Base-by-base conservation (phyloP, 1,139 yeast species). In the Blastobotrys niveus region DNA sequence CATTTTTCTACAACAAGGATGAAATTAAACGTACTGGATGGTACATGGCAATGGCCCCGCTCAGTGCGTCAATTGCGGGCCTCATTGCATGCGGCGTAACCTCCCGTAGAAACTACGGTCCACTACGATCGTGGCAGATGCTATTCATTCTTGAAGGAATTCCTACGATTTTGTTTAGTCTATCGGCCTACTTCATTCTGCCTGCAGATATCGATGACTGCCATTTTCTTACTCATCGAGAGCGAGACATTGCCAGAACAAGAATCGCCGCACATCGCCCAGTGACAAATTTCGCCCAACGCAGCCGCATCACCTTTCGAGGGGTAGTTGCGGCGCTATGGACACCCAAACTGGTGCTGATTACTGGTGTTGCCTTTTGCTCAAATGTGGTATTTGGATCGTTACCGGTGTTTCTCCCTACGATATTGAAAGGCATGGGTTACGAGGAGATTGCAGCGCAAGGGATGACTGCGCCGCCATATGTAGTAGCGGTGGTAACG, bases 401-500 rank as follows among this genome's bases (percentile, higher is more conserved):
- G 19, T 46, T 58, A 24, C 61, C 61, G 2, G 58, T 58, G 29
- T 58, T 55, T 37, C 25, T 57, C 42, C 60, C 61, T 2, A 47
- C 56, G 22, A 57, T 58, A 38, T 38, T 58, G 17, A 47, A 57
- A 20, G 58, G 57, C 5, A 51, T 59, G 53, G 63, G 63, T 8
- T 59, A 47, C 46, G 50, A 50, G 14, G 47, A 53, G 8, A 49
- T 59, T 37, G 45, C 50, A 14, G 53, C 60, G 10, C 62, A 59
- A 42, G 60, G 60, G 9, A 38, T 59, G 40, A 48, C 60, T 15
- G 62, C 61, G 0, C 59, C 59, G 8, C 62, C 62, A 2, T 59
- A 58, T 36, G 40, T 50, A 30, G 42, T 52, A 12, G 54, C 62
- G 2, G 48, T 53, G 24, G 24, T 54, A 18, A 44, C 46, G 21